phyloP scores from a whole-genome alignment of 2,329 filamentous ascomycete genomes.

The Phialophora expanda region DNA sequence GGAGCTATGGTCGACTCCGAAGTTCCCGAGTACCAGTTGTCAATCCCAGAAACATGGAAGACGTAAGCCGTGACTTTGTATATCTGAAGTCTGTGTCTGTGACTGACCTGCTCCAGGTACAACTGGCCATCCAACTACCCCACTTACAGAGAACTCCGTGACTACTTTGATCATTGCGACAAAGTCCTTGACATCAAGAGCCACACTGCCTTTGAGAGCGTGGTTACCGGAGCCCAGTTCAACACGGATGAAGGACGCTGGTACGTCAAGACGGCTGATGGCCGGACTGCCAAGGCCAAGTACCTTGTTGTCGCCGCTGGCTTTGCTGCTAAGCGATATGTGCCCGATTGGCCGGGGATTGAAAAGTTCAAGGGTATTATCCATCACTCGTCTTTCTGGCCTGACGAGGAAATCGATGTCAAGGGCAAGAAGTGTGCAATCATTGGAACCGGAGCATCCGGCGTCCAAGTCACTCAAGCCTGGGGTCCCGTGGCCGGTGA shows the following conservation, averaged over 20 bases:
- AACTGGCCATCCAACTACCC: conserved; percentile 55
- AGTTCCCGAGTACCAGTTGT: conserved; percentile 56
- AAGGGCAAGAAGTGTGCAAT: conserved; percentile 65
- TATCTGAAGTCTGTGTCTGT: not conserved
- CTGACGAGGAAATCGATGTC: conserved; percentile 58
- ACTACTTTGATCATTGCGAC: conserved; percentile 52
- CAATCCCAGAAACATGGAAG: conserved; percentile 55
- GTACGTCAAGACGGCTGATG: conserved; percentile 53
- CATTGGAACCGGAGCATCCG: conserved; percentile 69
- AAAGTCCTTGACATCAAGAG: conserved; percentile 51
- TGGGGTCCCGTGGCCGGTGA: conserved; percentile 59
- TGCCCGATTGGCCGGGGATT: conserved; percentile 59
- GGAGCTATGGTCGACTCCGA: conserved; percentile 45
- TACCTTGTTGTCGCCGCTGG: conserved; percentile 57
- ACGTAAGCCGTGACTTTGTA: conserved; percentile 38
- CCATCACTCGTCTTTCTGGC: conserved; percentile 67
- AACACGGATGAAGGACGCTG: conserved; percentile 48
- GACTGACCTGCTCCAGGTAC: conserved; percentile 48
- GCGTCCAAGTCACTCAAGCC: conserved; percentile 68
- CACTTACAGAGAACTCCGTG: conserved; percentile 46
- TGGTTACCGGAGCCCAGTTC: conserved; percentile 51
- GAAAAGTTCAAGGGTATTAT: conserved; percentile 64
- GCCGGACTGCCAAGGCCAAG: conserved; percentile 47
- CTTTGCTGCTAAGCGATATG: conserved; percentile 63
- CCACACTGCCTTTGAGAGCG: conserved; percentile 53